A percentile compares a stretch with the other conserved stretches of the same genome.
Conservation (phyloP, 2,329 filamentous ascomycete species). For the Exophiala sp. region DNA sequence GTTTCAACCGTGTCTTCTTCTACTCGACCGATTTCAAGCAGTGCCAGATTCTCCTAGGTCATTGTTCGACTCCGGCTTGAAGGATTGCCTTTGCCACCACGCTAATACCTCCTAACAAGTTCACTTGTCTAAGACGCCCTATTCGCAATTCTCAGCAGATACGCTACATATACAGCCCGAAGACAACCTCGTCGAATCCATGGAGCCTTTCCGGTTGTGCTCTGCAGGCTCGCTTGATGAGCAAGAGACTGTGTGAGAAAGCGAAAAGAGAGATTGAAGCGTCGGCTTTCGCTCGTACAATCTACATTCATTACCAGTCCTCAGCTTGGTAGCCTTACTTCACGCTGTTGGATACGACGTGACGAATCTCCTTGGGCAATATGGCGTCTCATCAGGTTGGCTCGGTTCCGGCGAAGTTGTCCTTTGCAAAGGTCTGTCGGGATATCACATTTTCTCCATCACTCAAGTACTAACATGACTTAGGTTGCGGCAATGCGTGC, state of each 20-base stretch:
- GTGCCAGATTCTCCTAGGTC: background rate
- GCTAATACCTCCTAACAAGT: background rate
- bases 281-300: conserved; percentile 15
- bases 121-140: background rate
- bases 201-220: conserved; percentile 25
- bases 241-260: conserved; percentile 25
- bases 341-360: conserved; percentile 27
- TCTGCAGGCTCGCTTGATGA: conserved; percentile 23
- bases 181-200: conserved; percentile 18
- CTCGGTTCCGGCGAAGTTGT: conserved; percentile 49
- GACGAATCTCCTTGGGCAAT: conserved; percentile 27
- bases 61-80: no score
- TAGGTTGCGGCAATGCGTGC: conserved; percentile 43
- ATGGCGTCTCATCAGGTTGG: conserved; percentile 30
- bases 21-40: background rate
- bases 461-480: conserved; percentile 27
- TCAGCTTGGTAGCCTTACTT: conserved; percentile 21
- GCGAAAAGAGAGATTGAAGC: conserved; percentile 13
- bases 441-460: background rate
- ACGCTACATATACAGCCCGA: conserved; percentile 1
- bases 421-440: conserved; percentile 66
- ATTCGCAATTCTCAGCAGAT: conserved; percentile 1
- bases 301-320: conserved; percentile 21
- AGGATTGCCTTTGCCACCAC: no score
- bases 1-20: background rate